Evolutionary conservation across 768 basidiomycete species (phyloP).

Genomic region (Trametopsis cervina): DNA sequence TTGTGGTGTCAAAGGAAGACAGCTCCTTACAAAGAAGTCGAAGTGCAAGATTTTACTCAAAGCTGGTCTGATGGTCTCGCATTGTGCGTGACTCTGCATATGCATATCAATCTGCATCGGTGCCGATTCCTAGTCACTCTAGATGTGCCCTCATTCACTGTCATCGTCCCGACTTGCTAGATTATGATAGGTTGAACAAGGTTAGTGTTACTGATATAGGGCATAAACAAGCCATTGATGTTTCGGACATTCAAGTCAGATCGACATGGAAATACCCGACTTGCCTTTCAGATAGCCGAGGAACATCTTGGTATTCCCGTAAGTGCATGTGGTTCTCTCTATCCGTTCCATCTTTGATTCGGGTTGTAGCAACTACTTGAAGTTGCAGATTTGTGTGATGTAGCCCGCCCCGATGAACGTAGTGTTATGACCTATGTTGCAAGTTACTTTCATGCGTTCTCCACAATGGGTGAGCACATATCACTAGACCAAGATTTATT

Average conservation of each 20-base stretch:
- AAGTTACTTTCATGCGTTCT: constrained; percentile 97
- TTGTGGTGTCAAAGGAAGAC: constrained; percentile 99
- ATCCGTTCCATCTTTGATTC: constrained; percentile 7
- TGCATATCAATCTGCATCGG: not conserved
- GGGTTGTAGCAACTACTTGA: constrained; percentile 78
- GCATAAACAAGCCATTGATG: too few relatives aligned
- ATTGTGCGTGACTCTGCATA: constrained; percentile 49
- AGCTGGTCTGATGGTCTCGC: constrained; percentile 97
- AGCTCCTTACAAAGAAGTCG: constrained; percentile 79
- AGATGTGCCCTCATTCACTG: constrained; percentile 98
- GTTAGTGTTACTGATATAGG: constrained; percentile 35
- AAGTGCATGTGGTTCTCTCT: constrained; percentile 22
- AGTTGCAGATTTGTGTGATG: constrained; percentile 91
- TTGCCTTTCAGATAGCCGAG: constrained; percentile 86
- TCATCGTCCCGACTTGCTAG: constrained; percentile 91
- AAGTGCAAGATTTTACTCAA: constrained; percentile 88
- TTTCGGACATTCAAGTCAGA: constrained; percentile 53
- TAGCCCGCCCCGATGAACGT: constrained; percentile 85
- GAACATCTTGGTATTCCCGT: constrained; percentile 90
- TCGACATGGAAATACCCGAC: constrained; percentile 72
- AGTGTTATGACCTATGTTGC: constrained; percentile 99
- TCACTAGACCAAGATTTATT: not conserved
- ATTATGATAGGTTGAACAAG: constrained; percentile 85
- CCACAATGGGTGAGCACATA: constrained; percentile 76
- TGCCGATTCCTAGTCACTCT: constrained; percentile 10